Evolutionary conservation across 2,329 filamentous ascomycete genomes (phyloP).

Genomic region (Mycosphaerella sp.): DNA sequence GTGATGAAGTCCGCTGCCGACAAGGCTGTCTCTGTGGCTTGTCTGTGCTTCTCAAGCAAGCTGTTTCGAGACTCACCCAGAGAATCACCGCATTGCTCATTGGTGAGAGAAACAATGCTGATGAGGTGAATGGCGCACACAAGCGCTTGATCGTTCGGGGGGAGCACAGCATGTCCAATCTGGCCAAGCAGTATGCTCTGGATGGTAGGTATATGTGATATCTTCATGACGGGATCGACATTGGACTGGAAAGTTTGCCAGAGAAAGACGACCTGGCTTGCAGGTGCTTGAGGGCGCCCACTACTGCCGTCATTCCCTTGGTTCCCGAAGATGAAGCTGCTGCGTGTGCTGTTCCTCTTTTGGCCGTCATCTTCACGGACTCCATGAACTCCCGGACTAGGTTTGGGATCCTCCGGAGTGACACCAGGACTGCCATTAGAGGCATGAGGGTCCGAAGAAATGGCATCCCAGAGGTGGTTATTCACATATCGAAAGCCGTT

Average conservation of each 20-base stretch:
- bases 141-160: slow-evolving; percentile 37
- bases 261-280: slow-evolving; percentile 52
- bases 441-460: slow-evolving; percentile 15
- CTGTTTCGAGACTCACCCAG: slow-evolving; percentile 20
- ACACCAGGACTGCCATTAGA: slow-evolving; percentile 9
- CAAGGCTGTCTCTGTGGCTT: slow-evolving; percentile 25
- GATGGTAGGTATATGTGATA: slow-evolving; percentile 64
- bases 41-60: slow-evolving; percentile 22
- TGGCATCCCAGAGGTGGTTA: slow-evolving; percentile 25
- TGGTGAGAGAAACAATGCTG: slow-evolving; percentile 29
- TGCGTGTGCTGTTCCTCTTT: slow-evolving; percentile 3
- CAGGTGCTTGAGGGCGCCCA: slow-evolving; percentile 18
- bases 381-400: slow-evolving; percentile 5
- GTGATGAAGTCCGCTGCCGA: slow-evolving; percentile 27
- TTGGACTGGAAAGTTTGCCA: slow-evolving; percentile 72
- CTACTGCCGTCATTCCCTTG: slow-evolving; percentile 12
- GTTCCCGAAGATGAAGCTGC: slow-evolving; percentile 22
- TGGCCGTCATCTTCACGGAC: slow-evolving; percentile 12
- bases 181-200: slow-evolving; percentile 60
- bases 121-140: slow-evolving; percentile 34
- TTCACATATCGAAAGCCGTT: slow-evolving; percentile 24
- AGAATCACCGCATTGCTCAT: slow-evolving; percentile 25
- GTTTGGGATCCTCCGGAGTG: slow-evolving; percentile 7
- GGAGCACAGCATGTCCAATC: slow-evolving; percentile 50
- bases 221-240: slow-evolving; percentile 66